These are phyloP conservation scores for Cyberlindnera mycetangii DNA, from an alignment of 805 yeast genomes.

Conservation along the genomic window DNA sequence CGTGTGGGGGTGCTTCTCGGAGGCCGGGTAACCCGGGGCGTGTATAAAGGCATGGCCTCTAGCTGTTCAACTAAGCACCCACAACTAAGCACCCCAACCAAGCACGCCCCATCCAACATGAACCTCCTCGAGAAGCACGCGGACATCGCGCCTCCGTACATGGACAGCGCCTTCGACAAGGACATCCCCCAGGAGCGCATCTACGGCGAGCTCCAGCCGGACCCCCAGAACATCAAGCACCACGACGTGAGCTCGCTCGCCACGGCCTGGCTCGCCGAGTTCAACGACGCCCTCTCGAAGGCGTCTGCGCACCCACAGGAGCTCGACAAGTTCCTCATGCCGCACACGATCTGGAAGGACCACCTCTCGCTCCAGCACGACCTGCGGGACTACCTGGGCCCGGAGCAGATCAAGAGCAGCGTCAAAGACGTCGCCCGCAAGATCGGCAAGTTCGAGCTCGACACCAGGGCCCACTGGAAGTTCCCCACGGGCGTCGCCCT, in stretches of 20 bases:
- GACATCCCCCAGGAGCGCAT: slow-evolving; percentile 29
- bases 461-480: slow-evolving; percentile 30
- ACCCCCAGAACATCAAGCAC: slow-evolving; percentile 27
- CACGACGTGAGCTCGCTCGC: slow-evolving; percentile 27
- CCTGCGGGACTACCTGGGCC: slow-evolving; percentile 33
- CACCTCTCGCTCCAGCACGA: slow-evolving; percentile 35
- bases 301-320: slow-evolving; percentile 13
- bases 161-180: slow-evolving; percentile 23
- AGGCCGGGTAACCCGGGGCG: too few species aligned
- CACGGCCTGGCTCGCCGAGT: slow-evolving; percentile 31
- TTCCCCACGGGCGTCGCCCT: slow-evolving; percentile 31
- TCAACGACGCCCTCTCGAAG: slow-evolving; percentile 26
- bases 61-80: too few species aligned
- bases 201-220: slow-evolving; percentile 29
- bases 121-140: slow-evolving; percentile 10
- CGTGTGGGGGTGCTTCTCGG: too few species aligned
- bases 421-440: slow-evolving; percentile 14
- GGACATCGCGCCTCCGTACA: slow-evolving; percentile 28
- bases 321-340: slow-evolving; percentile 27
- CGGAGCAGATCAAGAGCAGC: slow-evolving; percentile 28
- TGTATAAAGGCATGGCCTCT: too few species aligned
- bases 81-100: too few species aligned
- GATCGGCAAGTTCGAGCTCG: slow-evolving; percentile 30
- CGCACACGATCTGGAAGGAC: slow-evolving; percentile 38
- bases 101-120: not conserved